Evolutionary conservation across 306 rosid species (phyloP).

Genomic region (Inga leiocalycina): DNA sequence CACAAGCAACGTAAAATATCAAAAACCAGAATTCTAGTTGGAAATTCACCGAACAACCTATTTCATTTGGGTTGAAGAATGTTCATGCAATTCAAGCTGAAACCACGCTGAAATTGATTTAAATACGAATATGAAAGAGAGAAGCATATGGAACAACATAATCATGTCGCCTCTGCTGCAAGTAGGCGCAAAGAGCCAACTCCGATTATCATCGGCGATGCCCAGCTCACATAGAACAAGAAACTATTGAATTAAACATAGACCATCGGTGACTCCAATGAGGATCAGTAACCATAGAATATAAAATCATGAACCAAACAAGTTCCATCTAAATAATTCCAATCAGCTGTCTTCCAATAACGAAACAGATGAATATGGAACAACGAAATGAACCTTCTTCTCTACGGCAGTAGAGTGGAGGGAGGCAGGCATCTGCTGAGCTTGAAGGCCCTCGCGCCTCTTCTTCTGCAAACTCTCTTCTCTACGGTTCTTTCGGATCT

Average conservation of each 20-base stretch:
- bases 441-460: conserved; percentile 89
- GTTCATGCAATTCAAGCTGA: neutral
- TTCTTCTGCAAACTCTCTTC: conserved; percentile 96
- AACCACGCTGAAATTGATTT: neutral
- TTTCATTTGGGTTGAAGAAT: neutral
- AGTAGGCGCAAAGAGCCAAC: neutral
- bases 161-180: neutral
- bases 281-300: conserved; percentile 3
- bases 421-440: conserved; percentile 57
- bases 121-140: neutral
- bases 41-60: neutral
- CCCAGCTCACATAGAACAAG: neutral
- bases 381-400: conserved; percentile 43
- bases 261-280: neutral
- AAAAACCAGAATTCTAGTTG: neutral
- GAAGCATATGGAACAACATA: neutral
- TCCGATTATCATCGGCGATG: neutral
- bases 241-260: neutral
- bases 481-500: conserved; percentile 94
- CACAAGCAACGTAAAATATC: neutral
- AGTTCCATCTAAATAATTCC: neutral
- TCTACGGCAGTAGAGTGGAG: conserved; percentile 38
- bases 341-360: neutral
- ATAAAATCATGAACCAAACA: neutral
- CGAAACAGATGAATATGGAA: neutral